These are phyloP conservation scores for Phytophthora sojae DNA, from an alignment of 352 stramenopile genomes.

Conservation along the genomic window DNA sequence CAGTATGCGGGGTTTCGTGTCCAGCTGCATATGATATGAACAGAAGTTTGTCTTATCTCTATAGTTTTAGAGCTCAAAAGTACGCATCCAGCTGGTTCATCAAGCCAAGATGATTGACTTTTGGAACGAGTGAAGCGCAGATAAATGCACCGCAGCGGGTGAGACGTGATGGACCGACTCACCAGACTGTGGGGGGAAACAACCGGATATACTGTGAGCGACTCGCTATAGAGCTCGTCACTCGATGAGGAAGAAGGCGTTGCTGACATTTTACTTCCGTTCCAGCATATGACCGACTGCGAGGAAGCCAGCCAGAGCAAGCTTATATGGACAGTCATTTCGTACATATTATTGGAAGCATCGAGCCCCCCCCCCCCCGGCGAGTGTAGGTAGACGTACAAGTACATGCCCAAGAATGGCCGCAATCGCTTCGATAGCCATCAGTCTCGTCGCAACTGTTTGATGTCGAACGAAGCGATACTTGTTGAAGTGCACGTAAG, in stretches of 20 bases:
- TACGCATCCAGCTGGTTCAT: not conserved
- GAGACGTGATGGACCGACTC: not conserved
- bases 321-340: not conserved
- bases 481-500: too few relatives aligned
- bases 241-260: not conserved
- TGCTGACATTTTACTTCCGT: slow-evolving; percentile 1
- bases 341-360: not conserved
- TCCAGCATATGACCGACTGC: not conserved
- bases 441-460: not conserved
- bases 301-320: not conserved
- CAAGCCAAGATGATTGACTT: not conserved
- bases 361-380: too few relatives aligned
- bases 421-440: not conserved
- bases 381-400: too few relatives aligned
- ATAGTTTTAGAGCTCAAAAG: not conserved
- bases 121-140: not conserved
- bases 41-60: not conserved
- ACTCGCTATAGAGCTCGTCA: slow-evolving; percentile 3
- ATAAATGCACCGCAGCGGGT: too few relatives aligned
- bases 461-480: not conserved
- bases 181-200: not conserved
- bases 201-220: not conserved
- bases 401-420: not conserved
- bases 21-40: not conserved
- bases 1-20: not conserved